Conservation (phyloP, 2,329 filamentous ascomycete genomes). For the Rhytidhysteron rufulum region DNA sequence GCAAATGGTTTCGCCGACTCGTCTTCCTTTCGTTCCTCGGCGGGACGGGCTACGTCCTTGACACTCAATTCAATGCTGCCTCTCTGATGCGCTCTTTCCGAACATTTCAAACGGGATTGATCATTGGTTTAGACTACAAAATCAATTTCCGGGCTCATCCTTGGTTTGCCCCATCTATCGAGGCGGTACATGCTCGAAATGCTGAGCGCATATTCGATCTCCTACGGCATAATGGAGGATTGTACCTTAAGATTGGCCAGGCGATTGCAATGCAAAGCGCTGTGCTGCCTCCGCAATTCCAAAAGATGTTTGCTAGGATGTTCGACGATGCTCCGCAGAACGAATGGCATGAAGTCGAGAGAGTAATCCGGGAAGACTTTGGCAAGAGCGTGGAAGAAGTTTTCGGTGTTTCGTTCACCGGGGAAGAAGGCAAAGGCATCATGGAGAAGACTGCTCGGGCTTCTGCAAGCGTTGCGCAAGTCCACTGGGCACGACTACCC, state of each 20-base stretch:
- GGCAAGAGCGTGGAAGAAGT: conserved; percentile 79
- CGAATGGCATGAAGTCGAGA: conserved; percentile 78
- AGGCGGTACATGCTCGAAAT: conserved; percentile 76
- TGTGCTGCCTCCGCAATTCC: conserved; percentile 87
- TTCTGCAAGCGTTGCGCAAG: conserved; percentile 91
- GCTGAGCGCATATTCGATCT: conserved; percentile 80
- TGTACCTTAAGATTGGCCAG: conserved; percentile 97
- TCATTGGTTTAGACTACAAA: conserved; percentile 91
- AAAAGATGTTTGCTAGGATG: conserved; percentile 93
- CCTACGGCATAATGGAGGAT: conserved; percentile 78
- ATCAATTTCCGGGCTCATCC: conserved; percentile 87
- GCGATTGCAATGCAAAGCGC: conserved; percentile 98
- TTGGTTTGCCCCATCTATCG: conserved; percentile 66
- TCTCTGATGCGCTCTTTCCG: conserved; percentile 73
- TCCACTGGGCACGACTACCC: conserved; percentile 83
- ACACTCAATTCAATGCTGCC: conserved; percentile 73
- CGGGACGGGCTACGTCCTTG: conserved; percentile 63
- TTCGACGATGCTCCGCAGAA: conserved; percentile 98
- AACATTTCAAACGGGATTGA: conserved; percentile 74
- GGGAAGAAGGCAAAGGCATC: conserved; percentile 59
- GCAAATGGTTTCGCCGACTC: conserved; percentile 75
- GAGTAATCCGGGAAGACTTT: conserved; percentile 85
- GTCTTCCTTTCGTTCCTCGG: conserved; percentile 57
- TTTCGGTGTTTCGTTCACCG: conserved; percentile 80
- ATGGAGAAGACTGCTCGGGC: conserved; percentile 71